These are phyloP conservation scores for Kodamaea neixiangensis DNA, from an alignment of 805 yeast species.

Conservation along the genomic window DNA sequence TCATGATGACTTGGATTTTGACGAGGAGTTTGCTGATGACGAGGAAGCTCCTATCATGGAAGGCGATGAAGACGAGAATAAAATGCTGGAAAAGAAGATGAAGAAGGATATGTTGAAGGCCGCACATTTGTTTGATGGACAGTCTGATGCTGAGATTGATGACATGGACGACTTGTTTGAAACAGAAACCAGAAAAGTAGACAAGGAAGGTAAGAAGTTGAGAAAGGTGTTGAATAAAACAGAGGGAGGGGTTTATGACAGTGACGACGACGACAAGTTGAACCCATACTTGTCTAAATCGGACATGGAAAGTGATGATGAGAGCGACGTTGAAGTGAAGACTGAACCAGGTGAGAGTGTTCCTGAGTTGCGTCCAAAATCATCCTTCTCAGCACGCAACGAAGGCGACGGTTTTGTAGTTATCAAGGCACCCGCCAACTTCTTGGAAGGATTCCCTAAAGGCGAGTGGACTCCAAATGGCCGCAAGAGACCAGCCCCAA, in stretches of 20 bases:
- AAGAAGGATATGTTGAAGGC: constrained; percentile 85
- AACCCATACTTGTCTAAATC: constrained; percentile 72
- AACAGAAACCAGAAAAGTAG: constrained; percentile 66
- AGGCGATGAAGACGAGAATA: constrained; percentile 93
- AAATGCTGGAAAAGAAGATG: constrained; percentile 80
- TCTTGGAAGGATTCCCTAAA: constrained; percentile 65
- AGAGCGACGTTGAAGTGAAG: constrained; percentile 48
- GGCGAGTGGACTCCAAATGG: constrained; percentile 85
- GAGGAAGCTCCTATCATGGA: constrained; percentile 98
- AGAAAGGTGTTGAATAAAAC: constrained; percentile 81
- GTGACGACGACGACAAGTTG: constrained; percentile 64
- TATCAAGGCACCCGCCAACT: constrained; percentile 61
- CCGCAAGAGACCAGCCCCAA: constrained; percentile 34
- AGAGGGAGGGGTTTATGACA: constrained; percentile 87
- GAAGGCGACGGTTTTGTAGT: constrained; percentile 49
- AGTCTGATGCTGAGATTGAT: constrained; percentile 55
- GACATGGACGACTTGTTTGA: constrained; percentile 73
- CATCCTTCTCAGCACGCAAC: constrained; percentile 24
- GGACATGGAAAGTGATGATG: constrained; percentile 63
- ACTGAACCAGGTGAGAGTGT: constrained; percentile 28
- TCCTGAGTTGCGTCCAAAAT: constrained; percentile 1
- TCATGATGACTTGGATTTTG: constrained; percentile 90
- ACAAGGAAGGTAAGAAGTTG: constrained; percentile 86
- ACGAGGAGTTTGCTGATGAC: constrained; percentile 97
- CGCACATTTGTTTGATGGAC: constrained; percentile 64